Base-by-base conservation (phyloP, 2,329 filamentous ascomycete species). In the Geosmithia putterillii region DNA sequence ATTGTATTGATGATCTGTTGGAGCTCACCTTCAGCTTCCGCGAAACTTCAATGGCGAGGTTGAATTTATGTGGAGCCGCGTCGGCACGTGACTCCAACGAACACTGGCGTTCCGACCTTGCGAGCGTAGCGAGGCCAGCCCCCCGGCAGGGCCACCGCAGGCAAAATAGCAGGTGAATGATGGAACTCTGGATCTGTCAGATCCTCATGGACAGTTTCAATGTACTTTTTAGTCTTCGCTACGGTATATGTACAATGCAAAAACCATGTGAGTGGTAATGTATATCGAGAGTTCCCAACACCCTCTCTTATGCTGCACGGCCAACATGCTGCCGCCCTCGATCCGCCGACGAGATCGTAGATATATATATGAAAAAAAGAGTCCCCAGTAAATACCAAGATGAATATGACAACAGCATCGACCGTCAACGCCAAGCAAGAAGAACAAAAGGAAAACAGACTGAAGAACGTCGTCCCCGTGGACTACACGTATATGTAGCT, bases 401-500 rank as follows among this genome's bases (percentile, higher is more conserved):
- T 32, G 5, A 14, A 32, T 32, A 32, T 32, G 28, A 32, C 28
- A 32, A 32, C 28, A 9, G 28, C 15, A n/a, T n/a, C n/a, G n/a
- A n/a, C n/a, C 34, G 34, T 20, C 37, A 39, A 39, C 37, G 37
- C 37, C 40, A 15, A 20, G n/a, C n/a, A n/a, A 35, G 8, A n/a
- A 18, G n/a, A 22, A 23, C 25, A 36, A 21, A 5, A 38, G n/a
- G 19, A 37, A 20, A 42, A 21, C 6, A 41, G 40, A 53, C 47
- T 48, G 46, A 48, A 50, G 7, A 42, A 28, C 42, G 32, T 42
- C 37, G 45, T 21, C 46, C 21, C 44, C 21, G 5, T 21, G n/a
- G 20, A 14, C 23, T 18, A 5, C 14, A 38, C 41, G 36, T 18
- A 5, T 15, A 38, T 28, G 36, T 36, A 7, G 7, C 32, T 52